These are phyloP conservation scores for Trichoderma guizhouense DNA, from an alignment of 2,329 filamentous ascomycete genomes.

Conservation along the genomic window DNA sequence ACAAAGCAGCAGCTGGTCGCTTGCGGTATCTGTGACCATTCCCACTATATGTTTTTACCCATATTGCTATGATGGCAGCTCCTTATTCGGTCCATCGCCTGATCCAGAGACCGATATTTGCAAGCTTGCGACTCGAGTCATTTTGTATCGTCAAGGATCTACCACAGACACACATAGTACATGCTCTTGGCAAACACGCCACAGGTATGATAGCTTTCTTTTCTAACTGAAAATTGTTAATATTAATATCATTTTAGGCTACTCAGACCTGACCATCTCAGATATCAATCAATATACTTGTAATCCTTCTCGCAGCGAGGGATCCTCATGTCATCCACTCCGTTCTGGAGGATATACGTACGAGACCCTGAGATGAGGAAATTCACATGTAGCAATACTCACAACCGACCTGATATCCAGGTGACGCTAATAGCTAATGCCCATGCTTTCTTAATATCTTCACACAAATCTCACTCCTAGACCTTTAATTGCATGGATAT, in stretches of 20 bases:
- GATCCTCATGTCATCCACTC: neutral
- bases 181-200: neutral
- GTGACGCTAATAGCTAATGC: accelerated
- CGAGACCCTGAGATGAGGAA: neutral
- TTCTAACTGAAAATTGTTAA: neutral
- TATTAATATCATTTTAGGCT: neutral
- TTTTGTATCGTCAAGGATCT: neutral
- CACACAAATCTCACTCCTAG: neutral
- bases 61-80: too few relatives aligned
- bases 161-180: neutral
- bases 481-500: neutral
- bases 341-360: neutral
- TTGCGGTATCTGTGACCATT: too few relatives aligned
- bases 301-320: neutral
- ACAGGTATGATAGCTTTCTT: neutral
- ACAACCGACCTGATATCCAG: neutral
- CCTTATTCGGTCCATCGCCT: too few relatives aligned
- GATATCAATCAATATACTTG: too few relatives aligned
- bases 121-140: neutral
- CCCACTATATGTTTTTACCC: too few relatives aligned
- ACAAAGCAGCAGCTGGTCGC: neutral
- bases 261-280: neutral
- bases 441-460: neutral
- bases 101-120: too few relatives aligned
- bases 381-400: neutral